Percentiles rank a stretch among this genome's conserved stretches.
These are phyloP conservation scores for Purpureocillium takamizusanense DNA, from an alignment of 2,329 filamentous ascomycete genomes.

Conservation along the genomic window DNA sequence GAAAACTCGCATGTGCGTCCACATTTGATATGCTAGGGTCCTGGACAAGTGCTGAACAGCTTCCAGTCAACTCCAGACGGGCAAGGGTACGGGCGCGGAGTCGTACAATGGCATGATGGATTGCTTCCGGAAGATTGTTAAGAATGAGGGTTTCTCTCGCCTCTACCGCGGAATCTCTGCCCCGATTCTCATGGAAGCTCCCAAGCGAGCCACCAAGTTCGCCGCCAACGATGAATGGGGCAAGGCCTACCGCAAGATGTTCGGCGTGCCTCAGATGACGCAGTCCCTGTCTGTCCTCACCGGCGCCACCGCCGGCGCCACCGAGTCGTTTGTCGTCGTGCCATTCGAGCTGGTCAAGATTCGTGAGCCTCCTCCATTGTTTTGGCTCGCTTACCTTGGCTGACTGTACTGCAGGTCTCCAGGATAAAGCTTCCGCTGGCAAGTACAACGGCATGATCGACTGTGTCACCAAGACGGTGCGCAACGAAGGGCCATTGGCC, in stretches of 20 bases:
- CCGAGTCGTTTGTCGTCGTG: slow-evolving; percentile 93
- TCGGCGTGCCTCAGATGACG: slow-evolving; percentile 79
- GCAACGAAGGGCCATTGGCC: slow-evolving; percentile 73
- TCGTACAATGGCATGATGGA: slow-evolving; percentile 95
- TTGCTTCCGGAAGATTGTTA: slow-evolving; percentile 95
- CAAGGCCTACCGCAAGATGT: slow-evolving; percentile 80
- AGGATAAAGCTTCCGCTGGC: slow-evolving; percentile 86
- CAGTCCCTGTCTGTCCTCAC: slow-evolving; percentile 88
- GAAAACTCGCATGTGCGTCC: slow-evolving; percentile 92
- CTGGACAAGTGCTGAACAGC: slow-evolving; percentile 12
- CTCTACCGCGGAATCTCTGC: slow-evolving; percentile 93
- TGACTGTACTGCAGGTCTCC: slow-evolving; percentile 36
- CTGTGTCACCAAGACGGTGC: slow-evolving; percentile 72
- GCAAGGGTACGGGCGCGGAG: slow-evolving; percentile 63
- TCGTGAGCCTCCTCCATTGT: slow-evolving; percentile 35
- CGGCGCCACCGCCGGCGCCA: slow-evolving; percentile 88
- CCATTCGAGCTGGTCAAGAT: slow-evolving; percentile 99
- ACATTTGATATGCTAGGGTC: slow-evolving; percentile 7
- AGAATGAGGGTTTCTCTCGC: slow-evolving; percentile 83
- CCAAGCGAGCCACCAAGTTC: slow-evolving; percentile 94
- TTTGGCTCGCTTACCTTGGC: too few species aligned
- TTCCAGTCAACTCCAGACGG: slow-evolving; percentile 75
- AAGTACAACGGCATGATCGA: slow-evolving; percentile 81
- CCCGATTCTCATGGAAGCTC: slow-evolving; percentile 94
- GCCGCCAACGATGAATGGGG: slow-evolving; percentile 99